These are phyloP conservation scores for Liriodendron chinense DNA, from an alignment of 164 flowering plant species.

Conservation along the genomic window DNA sequence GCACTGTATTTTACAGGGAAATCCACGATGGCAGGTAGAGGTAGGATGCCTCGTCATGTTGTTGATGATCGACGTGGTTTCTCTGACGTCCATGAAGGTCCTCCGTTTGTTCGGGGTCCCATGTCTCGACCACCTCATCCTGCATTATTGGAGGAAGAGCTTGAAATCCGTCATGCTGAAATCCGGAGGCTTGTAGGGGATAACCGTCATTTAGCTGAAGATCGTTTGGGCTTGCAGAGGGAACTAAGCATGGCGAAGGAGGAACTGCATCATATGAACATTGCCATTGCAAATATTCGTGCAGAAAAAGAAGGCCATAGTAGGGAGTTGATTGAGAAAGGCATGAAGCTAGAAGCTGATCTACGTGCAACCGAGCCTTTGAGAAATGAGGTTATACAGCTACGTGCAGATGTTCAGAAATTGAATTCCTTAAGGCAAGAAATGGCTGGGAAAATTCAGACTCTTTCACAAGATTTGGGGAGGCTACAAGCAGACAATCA, in stretches of 20 bases:
- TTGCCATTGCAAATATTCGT: slow-evolving; percentile 42
- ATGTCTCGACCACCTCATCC: slow-evolving; percentile 45
- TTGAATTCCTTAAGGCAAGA: slow-evolving; percentile 45
- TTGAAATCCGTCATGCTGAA: slow-evolving; percentile 52
- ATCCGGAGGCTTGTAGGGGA: slow-evolving; percentile 49
- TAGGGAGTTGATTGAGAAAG: slow-evolving; percentile 59
- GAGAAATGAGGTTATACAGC: slow-evolving; percentile 46
- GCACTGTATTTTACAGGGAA: slow-evolving; percentile 25
- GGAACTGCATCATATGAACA: slow-evolving; percentile 48
- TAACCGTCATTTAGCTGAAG: slow-evolving; percentile 52
- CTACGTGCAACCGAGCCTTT: slow-evolving; percentile 55
- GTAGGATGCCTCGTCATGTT: slow-evolving; percentile 43
- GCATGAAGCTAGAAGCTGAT: slow-evolving; percentile 63
- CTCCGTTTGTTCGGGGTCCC: slow-evolving; percentile 35
- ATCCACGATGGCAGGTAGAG: slow-evolving; percentile 52
- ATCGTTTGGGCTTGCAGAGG: slow-evolving; percentile 45
- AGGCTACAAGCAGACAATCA: slow-evolving; percentile 51
- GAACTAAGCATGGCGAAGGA: slow-evolving; percentile 54
- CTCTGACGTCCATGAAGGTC: slow-evolving; percentile 29
- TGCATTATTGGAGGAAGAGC: slow-evolving; percentile 57
- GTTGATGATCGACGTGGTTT: slow-evolving; percentile 32
- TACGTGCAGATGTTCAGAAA: slow-evolving; percentile 52
- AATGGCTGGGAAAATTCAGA: slow-evolving; percentile 48
- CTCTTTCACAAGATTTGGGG: slow-evolving; percentile 39
- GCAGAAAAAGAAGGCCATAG: slow-evolving; percentile 50